phyloP scores from a whole-genome alignment of 768 basidiomycete genomes.

The Tricholoma saponaceum region DNA sequence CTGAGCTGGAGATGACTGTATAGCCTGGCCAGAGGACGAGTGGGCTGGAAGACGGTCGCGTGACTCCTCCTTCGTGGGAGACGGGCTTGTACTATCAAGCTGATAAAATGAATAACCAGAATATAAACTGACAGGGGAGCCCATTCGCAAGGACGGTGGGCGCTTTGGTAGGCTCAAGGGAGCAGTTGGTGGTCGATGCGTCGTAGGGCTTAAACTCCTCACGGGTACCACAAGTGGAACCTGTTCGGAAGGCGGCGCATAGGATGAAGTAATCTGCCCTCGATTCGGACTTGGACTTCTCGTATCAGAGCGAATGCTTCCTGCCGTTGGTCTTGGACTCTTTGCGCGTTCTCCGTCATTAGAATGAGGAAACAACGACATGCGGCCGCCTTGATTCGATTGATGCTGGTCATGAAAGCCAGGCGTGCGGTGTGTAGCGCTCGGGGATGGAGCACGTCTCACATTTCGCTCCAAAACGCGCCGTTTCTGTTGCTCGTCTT shows the following conservation, averaged over 20 bases:
- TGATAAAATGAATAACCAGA: constrained; percentile 68
- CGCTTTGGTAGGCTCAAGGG: constrained; percentile 19
- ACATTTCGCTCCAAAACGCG: constrained; percentile 60
- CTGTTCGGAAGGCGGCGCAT: constrained; percentile 1
- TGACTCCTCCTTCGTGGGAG: constrained; percentile 35
- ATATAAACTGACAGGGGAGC: constrained; percentile 44
- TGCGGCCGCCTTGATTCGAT: too few species aligned
- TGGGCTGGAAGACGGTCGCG: constrained; percentile 12
- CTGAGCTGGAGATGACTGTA: constrained; percentile 10
- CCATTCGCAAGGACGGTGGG: constrained; percentile 32
- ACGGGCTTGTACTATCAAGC: constrained; percentile 41
- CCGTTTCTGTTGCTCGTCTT: constrained; percentile 41
- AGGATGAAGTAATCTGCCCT: background rate
- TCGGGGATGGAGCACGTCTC: constrained; percentile 31
- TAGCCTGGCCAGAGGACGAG: constrained; percentile 10
- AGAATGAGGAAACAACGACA: background rate
- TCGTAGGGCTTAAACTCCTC: constrained; percentile 4
- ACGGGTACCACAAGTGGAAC: background rate
- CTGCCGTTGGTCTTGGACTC: background rate
- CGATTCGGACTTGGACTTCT: constrained; percentile 9
- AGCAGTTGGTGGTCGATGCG: constrained; percentile 7
- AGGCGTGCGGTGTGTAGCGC: constrained; percentile 3
- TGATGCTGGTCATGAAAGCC: background rate
- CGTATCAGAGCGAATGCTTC: constrained; percentile 5
- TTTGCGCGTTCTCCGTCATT: background rate